Evolutionary conservation across 208 protist species (phyloP).

Genomic region (Polymyxa betae): DNA sequence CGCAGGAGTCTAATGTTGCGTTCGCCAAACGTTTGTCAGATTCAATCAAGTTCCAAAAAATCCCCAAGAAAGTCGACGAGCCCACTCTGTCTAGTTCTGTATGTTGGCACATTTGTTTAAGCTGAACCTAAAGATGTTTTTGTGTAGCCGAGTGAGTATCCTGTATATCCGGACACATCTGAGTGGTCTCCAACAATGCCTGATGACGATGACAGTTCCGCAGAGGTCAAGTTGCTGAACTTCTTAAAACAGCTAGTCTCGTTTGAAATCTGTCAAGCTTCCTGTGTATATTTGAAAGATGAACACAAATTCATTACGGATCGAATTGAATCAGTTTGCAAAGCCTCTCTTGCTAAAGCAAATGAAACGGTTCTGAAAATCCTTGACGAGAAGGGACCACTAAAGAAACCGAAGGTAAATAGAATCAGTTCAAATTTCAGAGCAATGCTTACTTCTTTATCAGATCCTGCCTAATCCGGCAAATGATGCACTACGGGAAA

Average conservation of each 20-base stretch:
- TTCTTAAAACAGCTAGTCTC: not conserved
- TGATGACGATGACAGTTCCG: not conserved
- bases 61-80: too few relatives aligned
- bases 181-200: not conserved
- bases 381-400: not conserved
- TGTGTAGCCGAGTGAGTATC: too few relatives aligned
- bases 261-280: not conserved
- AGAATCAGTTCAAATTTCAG: not conserved
- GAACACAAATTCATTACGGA: not conserved
- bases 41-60: too few relatives aligned
- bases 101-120: too few relatives aligned
- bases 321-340: slow-evolving; percentile 19
- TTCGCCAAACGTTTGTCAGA: too few relatives aligned
- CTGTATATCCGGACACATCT: not conserved
- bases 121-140: too few relatives aligned
- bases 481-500: not conserved
- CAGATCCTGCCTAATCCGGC: not conserved
- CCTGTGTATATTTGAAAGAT: not conserved
- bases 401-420: not conserved
- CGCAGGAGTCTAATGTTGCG: too few relatives aligned
- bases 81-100: too few relatives aligned
- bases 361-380: not conserved
- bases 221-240: not conserved
- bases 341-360: not conserved
- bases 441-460: not conserved